phyloP scores from a whole-genome alignment of 129 eudicot genomes.

The Tagetes patula region DNA sequence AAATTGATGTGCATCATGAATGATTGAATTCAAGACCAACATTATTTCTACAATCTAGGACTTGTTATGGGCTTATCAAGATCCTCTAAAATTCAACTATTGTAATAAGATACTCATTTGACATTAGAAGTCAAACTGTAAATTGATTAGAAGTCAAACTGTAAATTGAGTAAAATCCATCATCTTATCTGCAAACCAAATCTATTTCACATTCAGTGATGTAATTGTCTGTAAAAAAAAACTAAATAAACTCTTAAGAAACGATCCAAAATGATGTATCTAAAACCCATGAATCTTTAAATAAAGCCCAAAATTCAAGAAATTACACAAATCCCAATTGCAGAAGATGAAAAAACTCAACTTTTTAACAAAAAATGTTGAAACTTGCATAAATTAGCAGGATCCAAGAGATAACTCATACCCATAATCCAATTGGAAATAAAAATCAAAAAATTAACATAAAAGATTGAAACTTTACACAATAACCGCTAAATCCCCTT shows the following conservation, averaged over 20 bases:
- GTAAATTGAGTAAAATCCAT: not conserved
- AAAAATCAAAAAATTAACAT: conserved; percentile 23
- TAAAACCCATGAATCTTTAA: not conserved
- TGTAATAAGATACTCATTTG: conserved; percentile 7
- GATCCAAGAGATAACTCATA: conserved; percentile 18
- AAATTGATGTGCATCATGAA: conserved; percentile 10
- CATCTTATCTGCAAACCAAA: conserved; percentile 13
- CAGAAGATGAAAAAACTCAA: conserved; percentile 4
- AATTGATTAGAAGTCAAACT: conserved; percentile 18
- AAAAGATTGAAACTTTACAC: not conserved
- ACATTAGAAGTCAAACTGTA: conserved; percentile 24
- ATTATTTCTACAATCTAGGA: conserved; percentile 2
- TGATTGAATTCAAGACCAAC: not conserved
- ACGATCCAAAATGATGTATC: not conserved
- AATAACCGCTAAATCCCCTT: not conserved
- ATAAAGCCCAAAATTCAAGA: conserved; percentile 14
- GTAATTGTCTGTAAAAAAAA: not conserved
- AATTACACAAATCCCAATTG: conserved; percentile 18
- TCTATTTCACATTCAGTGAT: not conserved
- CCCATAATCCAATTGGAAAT: conserved; percentile 18
- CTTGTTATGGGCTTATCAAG: not conserved
- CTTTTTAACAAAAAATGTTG: not conserved
- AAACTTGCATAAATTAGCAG: conserved; percentile 13
- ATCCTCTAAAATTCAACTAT: conserved; percentile 1
- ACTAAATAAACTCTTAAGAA: too few relatives aligned